A percentile compares a stretch with the other conserved stretches of the same genome.
phyloP scores from a whole-genome alignment of 2,329 filamentous ascomycete genomes.

The Zymoseptoria brevis region DNA sequence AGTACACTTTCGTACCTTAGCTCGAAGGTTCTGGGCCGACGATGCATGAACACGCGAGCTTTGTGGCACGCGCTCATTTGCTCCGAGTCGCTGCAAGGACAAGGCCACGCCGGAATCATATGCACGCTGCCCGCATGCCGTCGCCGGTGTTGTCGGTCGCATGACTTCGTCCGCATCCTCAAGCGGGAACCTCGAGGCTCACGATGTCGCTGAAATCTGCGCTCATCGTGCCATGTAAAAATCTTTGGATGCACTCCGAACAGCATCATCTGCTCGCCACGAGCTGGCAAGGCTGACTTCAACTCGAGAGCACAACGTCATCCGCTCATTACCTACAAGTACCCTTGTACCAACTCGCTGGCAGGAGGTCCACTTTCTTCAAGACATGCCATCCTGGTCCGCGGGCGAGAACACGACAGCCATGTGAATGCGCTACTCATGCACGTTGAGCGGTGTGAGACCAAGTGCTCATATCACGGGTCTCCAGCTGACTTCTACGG shows the following conservation, averaged over 20 bases:
- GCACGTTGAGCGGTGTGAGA: background rate
- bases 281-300: background rate
- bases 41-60: conserved; percentile 17
- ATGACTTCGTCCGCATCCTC: background rate
- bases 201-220: background rate
- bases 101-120: background rate
- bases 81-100: background rate
- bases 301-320: background rate
- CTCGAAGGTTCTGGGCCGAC: background rate
- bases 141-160: background rate
- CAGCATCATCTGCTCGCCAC: background rate
- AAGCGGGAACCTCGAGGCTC: background rate
- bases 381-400: background rate
- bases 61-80: conserved; percentile 24
- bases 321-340: background rate
- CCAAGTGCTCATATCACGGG: background rate
- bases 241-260: no score
- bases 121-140: background rate
- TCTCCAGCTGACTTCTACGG: background rate
- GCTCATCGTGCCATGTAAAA: background rate
- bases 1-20: background rate
- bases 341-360: background rate
- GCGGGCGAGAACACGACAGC: background rate
- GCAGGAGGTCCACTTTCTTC: background rate
- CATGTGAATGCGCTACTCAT: background rate